Base-by-base conservation (phyloP, 2,329 filamentous ascomycete genomes). In the Talaromyces pinophilus region DNA sequence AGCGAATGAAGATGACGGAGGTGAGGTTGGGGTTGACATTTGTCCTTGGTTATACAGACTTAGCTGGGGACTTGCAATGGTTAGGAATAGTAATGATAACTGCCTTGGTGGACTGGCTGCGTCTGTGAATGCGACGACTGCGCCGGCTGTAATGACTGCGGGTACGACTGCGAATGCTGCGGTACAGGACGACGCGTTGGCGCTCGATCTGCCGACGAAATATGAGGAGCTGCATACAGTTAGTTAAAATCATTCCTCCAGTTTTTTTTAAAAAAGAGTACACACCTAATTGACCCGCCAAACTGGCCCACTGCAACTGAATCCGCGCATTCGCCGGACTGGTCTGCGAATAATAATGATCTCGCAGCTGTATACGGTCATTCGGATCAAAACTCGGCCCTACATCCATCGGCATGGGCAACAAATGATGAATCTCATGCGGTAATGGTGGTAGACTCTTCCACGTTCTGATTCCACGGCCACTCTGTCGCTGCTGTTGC, bases 381-480 rank as follows among this genome's bases (percentile, higher is more conserved):
- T 46, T 22, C 7, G 50, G 50, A 46, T 28, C 57, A 33, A 33
- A 46, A 46, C 38, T 33, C 2, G 48, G 17, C 5, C 19, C 33
- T 7, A 17, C 13, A 22, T 48, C 50, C 19, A 38, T 52, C 11
- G 33, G 44, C 22, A 52, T 62, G 33, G 59, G 67, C 40, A 73
- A 67, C 38, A 69, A 69, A 19, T 71, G 64, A 63, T 73, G 75
- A 25, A 70, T 70, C 17, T 73, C 74, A 63, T 76, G 77, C 10
- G 72, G 68, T 11, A 63, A 44, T 13, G 75, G 76, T 8, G 75
- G 72, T 5, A 70, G 67, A 22, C 62, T 64, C 28, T 64, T 64
- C 62, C 62, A 64, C 11, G 62, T 42, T n/a, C 62, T 42, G 15
- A 30, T 42, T n/a, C 40, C 38, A 1, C 40, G 50, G 3, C 19